Evolutionary conservation across 2,329 filamentous ascomycete genomes (phyloP).

Genomic region (Colletotrichum lupini): DNA sequence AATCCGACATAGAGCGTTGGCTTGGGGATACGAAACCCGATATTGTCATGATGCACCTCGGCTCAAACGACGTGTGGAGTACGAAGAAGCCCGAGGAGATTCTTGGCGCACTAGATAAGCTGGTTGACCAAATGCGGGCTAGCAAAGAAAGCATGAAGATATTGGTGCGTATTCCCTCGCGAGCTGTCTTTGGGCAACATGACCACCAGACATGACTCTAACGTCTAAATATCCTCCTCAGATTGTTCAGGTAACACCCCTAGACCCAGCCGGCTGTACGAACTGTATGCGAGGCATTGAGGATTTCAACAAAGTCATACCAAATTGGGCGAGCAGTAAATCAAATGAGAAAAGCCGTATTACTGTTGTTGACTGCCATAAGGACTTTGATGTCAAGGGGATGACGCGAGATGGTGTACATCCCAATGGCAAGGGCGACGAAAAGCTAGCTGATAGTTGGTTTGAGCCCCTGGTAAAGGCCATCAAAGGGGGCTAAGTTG

Average conservation of each 20-base stretch:
- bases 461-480: not conserved
- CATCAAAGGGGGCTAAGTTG: not conserved
- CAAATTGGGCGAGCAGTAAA: not conserved
- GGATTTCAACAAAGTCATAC: not conserved
- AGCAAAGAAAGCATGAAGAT: conserved; percentile 48
- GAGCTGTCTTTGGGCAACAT: no score
- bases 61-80: conserved; percentile 54
- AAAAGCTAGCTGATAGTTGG: not conserved
- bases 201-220: no score
- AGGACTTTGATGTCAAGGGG: not conserved
- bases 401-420: not conserved
- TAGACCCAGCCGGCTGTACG: no score
- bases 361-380: not conserved
- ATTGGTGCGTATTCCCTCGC: no score
- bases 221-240: not conserved
- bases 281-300: not conserved
- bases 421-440: not conserved
- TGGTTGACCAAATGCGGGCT: conserved; percentile 54
- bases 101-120: conserved; percentile 47
- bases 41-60: conserved; percentile 58
- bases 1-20: conserved; percentile 53
- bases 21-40: conserved; percentile 50
- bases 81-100: conserved; percentile 47
- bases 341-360: not conserved
- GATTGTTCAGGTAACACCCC: not conserved